Percentiles rank a stretch among this genome's conserved stretches.
These are phyloP conservation scores for Pleurotus citrinopileatus DNA, from an alignment of 768 basidiomycete genomes.

Conservation along the genomic window DNA sequence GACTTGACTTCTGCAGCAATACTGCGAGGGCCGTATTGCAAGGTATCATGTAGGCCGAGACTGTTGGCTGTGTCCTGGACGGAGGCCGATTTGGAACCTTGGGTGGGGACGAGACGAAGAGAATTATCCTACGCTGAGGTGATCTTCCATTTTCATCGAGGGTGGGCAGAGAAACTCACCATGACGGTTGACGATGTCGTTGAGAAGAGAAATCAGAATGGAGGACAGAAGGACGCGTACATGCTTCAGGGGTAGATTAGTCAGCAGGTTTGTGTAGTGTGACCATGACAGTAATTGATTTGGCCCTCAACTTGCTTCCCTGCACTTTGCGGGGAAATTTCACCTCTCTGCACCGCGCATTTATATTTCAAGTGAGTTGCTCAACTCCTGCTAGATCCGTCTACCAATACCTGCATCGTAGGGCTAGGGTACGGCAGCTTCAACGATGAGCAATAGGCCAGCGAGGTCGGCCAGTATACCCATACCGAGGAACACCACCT, in stretches of 20 bases:
- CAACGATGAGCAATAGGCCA: slow-evolving; percentile 45
- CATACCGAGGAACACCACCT: slow-evolving; percentile 48
- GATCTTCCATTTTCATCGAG: neutral
- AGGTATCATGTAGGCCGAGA: slow-evolving; percentile 84
- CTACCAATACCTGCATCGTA: neutral
- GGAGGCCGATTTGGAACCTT: slow-evolving; percentile 56
- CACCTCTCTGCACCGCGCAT: neutral
- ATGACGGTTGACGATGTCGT: neutral
- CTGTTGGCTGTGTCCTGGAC: slow-evolving; percentile 66
- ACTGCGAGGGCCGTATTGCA: slow-evolving; percentile 80
- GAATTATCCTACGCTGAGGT: slow-evolving; percentile 40
- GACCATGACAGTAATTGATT: neutral
- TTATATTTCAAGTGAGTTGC: neutral
- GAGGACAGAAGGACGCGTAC: neutral
- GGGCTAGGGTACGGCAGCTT: neutral
- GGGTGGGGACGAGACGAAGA: slow-evolving; percentile 61
- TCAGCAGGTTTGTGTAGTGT: neutral
- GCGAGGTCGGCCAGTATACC: slow-evolving; percentile 68
- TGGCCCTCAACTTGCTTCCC: neutral
- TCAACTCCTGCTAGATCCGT: neutral
- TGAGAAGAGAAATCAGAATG: neutral
- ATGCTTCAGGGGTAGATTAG: neutral
- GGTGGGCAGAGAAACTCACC: neutral
- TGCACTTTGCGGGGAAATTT: neutral
- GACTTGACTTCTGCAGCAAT: slow-evolving; percentile 74